These are phyloP conservation scores for Salicornia ramosissima DNA, from an alignment of 148 eudicot genomes.

Conservation along the genomic window DNA sequence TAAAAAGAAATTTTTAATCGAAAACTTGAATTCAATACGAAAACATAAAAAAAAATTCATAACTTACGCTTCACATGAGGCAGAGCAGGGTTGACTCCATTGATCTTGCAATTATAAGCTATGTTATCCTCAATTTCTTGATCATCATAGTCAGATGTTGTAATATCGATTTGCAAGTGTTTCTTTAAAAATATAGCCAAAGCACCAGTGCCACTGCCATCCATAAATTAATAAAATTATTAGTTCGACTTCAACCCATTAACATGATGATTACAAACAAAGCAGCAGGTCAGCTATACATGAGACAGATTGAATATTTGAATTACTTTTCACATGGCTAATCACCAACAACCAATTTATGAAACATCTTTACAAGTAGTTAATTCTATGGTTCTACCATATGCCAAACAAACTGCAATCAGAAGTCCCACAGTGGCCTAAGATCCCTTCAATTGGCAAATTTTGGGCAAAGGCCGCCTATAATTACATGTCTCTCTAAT, in stretches of 20 bases:
- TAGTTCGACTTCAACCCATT: conserved; percentile 1
- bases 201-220: conserved; percentile 88
- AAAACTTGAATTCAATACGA: not conserved
- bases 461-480: no score
- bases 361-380: no score
- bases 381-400: no score
- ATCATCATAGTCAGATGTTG: conserved; percentile 93
- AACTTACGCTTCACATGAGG: conserved; percentile 82
- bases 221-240: not conserved
- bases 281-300: not conserved
- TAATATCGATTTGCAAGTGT: conserved; percentile 65
- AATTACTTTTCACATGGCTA: no score
- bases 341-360: no score
- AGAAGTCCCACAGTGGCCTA: no score
- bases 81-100: conserved; percentile 63
- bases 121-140: conserved; percentile 85
- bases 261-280: not conserved
- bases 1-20: not conserved
- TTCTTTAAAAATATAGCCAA: conserved; percentile 78
- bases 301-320: not conserved
- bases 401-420: no score
- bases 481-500: no score
- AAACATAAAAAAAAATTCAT: conserved; percentile 16
- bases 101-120: conserved; percentile 71
- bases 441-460: no score